These are phyloP conservation scores for Neocucurbitaria cava DNA, from an alignment of 2,329 filamentous ascomycete genomes.

Conservation along the genomic window DNA sequence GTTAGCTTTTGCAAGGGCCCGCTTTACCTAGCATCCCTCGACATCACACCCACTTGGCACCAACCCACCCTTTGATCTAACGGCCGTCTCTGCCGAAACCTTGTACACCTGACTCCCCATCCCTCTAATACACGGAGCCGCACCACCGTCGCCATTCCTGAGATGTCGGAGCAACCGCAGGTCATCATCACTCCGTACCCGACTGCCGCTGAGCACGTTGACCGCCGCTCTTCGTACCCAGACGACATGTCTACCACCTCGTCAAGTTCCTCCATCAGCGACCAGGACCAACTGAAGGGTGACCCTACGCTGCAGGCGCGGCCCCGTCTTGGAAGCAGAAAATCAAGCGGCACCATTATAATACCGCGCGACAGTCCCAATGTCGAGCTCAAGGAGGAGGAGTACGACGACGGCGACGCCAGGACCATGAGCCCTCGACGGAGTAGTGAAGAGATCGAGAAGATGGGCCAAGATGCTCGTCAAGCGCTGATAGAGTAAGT, in stretches of 20 bases:
- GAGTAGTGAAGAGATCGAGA: constrained; percentile 89
- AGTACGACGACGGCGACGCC: constrained; percentile 86
- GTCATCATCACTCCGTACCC: constrained; percentile 36
- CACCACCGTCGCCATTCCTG: constrained; percentile 15
- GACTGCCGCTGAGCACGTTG: constrained; percentile 26
- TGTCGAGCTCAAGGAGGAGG: constrained; percentile 74
- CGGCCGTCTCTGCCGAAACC: constrained; percentile 26
- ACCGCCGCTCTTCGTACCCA: constrained; percentile 35
- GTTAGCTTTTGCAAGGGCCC: constrained; percentile 12
- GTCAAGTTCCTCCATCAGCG: constrained; percentile 55
- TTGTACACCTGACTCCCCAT: constrained; percentile 18
- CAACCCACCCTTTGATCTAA: constrained; percentile 29
- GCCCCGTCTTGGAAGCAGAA: constrained; percentile 74
- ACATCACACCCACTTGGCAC: constrained; percentile 30
- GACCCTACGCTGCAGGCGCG: constrained; percentile 61
- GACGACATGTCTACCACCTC: constrained; percentile 49
- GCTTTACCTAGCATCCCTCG: constrained; percentile 31
- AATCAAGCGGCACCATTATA: constrained; percentile 83
- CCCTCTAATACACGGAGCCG: constrained; percentile 24
- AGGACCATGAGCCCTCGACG: constrained; percentile 92
- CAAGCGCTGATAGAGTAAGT: constrained; percentile 67
- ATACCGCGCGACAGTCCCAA: constrained; percentile 78
- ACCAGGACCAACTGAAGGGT: constrained; percentile 43
- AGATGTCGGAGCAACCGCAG: constrained; percentile 28
- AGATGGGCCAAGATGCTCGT: constrained; percentile 82